Evolutionary conservation across 345 rosid genomes (phyloP), one percentile per base, ranked within the genome.

Genomic region (Corchorus olitorius): DNA sequence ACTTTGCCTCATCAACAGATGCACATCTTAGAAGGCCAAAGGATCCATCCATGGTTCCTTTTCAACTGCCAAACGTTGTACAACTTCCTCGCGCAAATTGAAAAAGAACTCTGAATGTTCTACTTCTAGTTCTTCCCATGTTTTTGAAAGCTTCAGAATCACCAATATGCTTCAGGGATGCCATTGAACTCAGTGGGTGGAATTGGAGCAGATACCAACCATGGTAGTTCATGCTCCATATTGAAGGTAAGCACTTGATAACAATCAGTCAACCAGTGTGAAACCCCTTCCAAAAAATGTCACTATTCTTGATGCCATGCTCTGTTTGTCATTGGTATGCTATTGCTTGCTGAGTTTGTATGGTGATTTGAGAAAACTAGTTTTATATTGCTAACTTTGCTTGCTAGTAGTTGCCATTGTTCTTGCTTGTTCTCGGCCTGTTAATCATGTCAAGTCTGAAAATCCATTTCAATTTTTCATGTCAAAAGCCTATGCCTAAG

Each of bases 251-350:
- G 84, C 64, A 87, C 76, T 62, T 82, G 60, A 43, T 81, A 80
- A 17, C 77, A 82, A 71, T 75, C 61, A 15, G 86, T 81, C 49
- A 84, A 75, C 89, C 89, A 87, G 65, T 84, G 84, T 22, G 84
- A 35, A 60, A 81, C 39, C 53, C 87, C 86, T 58, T 75, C 78
- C 45, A 53, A 46, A 55, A 81, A 48, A 79, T 2, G 33, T 86
- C 86, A 52, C 73, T 81, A 75, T 80, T 87, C 75, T 82, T 82
- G 76, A n/a, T n/a, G n/a, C n/a, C n/a, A n/a, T n/a, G n/a, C n/a
- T n/a, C n/a, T n/a, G n/a, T n/a, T n/a, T n/a, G n/a, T n/a, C n/a
- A n/a, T n/a, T n/a, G n/a, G n/a, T n/a, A n/a, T n/a, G n/a, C n/a
- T n/a, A n/a, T n/a, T n/a, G n/a, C n/a, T n/a, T n/a, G n/a, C n/a